These are phyloP conservation scores for Obba rivulosa DNA, from an alignment of 768 basidiomycete genomes.

Conservation along the genomic window DNA sequence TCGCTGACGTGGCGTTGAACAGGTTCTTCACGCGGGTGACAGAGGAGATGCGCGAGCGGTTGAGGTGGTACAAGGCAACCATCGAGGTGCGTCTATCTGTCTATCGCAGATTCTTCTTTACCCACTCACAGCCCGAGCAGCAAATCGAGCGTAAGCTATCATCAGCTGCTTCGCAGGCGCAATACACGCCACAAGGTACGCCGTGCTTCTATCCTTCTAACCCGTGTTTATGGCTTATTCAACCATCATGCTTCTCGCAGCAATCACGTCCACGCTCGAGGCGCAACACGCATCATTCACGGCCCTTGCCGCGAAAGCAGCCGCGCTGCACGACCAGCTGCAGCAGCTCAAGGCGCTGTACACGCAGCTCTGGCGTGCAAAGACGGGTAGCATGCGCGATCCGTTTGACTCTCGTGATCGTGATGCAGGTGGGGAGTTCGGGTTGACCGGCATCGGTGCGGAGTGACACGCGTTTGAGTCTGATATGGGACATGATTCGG, in stretches of 20 bases:
- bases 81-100: slow-evolving; percentile 52
- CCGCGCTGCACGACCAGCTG: slow-evolving; percentile 65
- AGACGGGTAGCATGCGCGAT: slow-evolving; percentile 79
- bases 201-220: too few species aligned
- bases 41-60: slow-evolving; percentile 62
- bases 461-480: too few species aligned
- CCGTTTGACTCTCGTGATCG: slow-evolving; percentile 58
- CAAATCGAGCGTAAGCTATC: slow-evolving; percentile 83
- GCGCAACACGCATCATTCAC: slow-evolving; percentile 77
- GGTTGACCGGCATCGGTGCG: slow-evolving; percentile 40
- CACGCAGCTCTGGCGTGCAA: slow-evolving; percentile 72
- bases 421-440: slow-evolving; percentile 38
- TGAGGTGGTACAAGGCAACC: slow-evolving; percentile 75
- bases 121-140: slow-evolving; percentile 28
- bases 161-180: slow-evolving; percentile 56
- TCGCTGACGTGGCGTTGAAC: neutral
- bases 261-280: slow-evolving; percentile 70
- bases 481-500: too few species aligned
- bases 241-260: slow-evolving; percentile 29
- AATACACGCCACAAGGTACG: slow-evolving; percentile 72
- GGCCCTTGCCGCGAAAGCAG: slow-evolving; percentile 70
- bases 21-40: slow-evolving; percentile 74
- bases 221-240: slow-evolving; percentile 2
- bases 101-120: neutral
- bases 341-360: slow-evolving; percentile 73